phyloP scores from a whole-genome alignment of 192 early-diverging fungal genomes.

The Ambispora gerdemannii region DNA sequence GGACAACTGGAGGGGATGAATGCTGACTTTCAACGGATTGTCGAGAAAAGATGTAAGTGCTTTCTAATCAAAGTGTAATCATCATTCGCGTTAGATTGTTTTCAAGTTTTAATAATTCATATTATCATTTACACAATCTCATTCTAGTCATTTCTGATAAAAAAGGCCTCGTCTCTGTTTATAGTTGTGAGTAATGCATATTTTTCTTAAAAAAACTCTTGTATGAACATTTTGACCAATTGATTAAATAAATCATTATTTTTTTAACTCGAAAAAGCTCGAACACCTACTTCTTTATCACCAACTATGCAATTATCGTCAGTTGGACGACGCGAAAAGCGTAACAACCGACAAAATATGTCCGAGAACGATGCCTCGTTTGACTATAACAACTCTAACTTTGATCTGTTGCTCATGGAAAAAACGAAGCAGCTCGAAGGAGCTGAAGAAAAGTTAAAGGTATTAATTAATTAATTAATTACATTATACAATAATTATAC shows the following conservation, averaged over 20 bases:
- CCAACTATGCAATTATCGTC: background rate
- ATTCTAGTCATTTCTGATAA: background rate
- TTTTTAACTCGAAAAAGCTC: background rate
- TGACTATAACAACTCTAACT: background rate
- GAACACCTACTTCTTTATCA: background rate
- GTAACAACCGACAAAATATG: conserved; percentile 11
- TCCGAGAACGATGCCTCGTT: background rate
- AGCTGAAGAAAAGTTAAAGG: conserved; percentile 34
- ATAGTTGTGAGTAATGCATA: background rate
- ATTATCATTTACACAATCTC: background rate
- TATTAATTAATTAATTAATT: background rate
- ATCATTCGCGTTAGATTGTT: background rate
- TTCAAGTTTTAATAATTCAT: background rate
- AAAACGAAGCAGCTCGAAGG: conserved; percentile 25
- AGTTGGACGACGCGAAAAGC: background rate
- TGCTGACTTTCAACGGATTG: conserved; percentile 40
- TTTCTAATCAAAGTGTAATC: background rate
- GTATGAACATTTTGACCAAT: background rate
- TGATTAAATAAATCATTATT: background rate
- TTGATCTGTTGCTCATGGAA: conserved; percentile 22
- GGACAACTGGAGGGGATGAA: conserved; percentile 46
- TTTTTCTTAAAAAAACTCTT: background rate
- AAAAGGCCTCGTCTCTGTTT: background rate
- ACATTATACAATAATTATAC: background rate
- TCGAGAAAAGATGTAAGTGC: conserved; percentile 42